phyloP scores from a whole-genome alignment of 2,329 filamentous ascomycete species.

The Xylariaceae sp. region DNA sequence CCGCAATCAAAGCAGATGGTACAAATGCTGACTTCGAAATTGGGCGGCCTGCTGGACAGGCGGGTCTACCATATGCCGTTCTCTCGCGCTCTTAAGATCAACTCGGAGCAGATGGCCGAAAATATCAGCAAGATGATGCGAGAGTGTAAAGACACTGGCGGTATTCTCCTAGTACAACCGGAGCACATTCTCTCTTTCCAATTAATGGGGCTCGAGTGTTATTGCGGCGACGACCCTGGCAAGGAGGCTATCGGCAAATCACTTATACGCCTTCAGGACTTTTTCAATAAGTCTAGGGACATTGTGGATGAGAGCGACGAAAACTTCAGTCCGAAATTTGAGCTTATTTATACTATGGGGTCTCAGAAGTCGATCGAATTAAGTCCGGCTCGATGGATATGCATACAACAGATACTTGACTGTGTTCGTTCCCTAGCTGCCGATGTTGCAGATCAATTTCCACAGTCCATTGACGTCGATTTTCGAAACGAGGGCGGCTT shows the following conservation, averaged over 20 bases:
- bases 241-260: slow-evolving; percentile 34
- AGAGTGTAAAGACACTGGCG: slow-evolving; percentile 45
- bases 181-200: slow-evolving; percentile 61
- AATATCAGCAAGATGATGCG: slow-evolving; percentile 36
- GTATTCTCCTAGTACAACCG: slow-evolving; percentile 56
- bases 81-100: slow-evolving; percentile 38
- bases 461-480: slow-evolving; percentile 41
- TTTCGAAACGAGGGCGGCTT: slow-evolving; percentile 34
- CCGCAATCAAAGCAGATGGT: slow-evolving; percentile 53
- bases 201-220: slow-evolving; percentile 51
- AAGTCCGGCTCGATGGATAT: slow-evolving; percentile 49
- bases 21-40: slow-evolving; percentile 46
- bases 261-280: slow-evolving; percentile 32
- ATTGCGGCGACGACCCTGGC: slow-evolving; percentile 30
- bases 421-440: slow-evolving; percentile 34
- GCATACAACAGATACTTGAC: slow-evolving; percentile 49
- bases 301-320: slow-evolving; percentile 63
- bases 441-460: slow-evolving; percentile 29
- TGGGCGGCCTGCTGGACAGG: slow-evolving; percentile 50
- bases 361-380: slow-evolving; percentile 45
- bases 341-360: slow-evolving; percentile 59
- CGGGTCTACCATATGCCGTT: slow-evolving; percentile 53
- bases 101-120: slow-evolving; percentile 35
- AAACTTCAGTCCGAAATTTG: slow-evolving; percentile 54
- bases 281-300: slow-evolving; percentile 46